phyloP scores from a whole-genome alignment of 2,329 filamentous ascomycete genomes.

The Ascomycota sp. region DNA sequence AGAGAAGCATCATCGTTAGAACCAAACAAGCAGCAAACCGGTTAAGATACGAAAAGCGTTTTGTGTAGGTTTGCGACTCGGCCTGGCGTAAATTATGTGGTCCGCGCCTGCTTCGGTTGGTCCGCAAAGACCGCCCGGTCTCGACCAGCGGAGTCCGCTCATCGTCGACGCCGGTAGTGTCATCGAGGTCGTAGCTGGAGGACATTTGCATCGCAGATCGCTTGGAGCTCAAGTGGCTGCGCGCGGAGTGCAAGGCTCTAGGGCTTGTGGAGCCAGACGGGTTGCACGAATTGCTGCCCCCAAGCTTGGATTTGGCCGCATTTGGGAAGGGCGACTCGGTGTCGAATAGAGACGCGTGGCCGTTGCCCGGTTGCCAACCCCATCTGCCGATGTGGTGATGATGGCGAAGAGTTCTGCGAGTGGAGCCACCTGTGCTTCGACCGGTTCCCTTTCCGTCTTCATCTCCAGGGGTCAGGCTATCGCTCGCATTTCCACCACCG shows the following conservation, averaged over 20 bases:
- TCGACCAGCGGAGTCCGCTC: constrained; percentile 67
- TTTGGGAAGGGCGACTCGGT: constrained; percentile 62
- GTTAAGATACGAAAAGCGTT: constrained; percentile 41
- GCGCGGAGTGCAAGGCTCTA: constrained; percentile 24
- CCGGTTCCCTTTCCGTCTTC: constrained; percentile 44
- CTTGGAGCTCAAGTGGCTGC: constrained; percentile 18
- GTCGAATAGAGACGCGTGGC: constrained; percentile 52
- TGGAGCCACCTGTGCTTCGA: constrained; percentile 39
- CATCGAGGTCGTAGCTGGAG: constrained; percentile 59
- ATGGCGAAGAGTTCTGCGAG: constrained; percentile 48
- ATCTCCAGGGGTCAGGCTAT: constrained; percentile 34
- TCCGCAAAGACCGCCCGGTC: constrained; percentile 33
- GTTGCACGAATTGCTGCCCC: constrained; percentile 34
- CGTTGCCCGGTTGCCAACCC: constrained; percentile 46
- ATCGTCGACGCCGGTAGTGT: constrained; percentile 58
- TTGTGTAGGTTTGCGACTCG: constrained; percentile 50
- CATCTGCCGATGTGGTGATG: constrained; percentile 58
- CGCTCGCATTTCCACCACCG: constrained; percentile 31
- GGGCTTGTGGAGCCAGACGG: constrained; percentile 53
- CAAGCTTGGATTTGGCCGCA: constrained; percentile 40
- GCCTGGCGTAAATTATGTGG: constrained; percentile 42
- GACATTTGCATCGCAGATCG: constrained; percentile 38
- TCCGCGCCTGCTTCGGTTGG: constrained; percentile 35
- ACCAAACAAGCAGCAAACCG: constrained; percentile 75
- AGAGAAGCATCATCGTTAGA: constrained; percentile 58